Conservation (phyloP, 73 alveolate genomes). For the Tetrahymena thermophila region DNA sequence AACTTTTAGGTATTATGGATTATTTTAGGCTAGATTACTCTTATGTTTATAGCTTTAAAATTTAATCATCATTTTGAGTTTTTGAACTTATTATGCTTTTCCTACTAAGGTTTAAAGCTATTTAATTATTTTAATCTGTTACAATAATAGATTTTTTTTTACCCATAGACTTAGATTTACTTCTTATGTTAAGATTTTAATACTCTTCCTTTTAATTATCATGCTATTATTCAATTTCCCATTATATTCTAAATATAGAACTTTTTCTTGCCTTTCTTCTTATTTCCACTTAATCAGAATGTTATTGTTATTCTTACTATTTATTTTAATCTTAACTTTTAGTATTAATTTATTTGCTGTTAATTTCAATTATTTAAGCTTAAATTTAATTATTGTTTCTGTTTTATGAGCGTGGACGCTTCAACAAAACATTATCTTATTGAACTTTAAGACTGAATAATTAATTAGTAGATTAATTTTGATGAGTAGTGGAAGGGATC, state of each 20-base stretch:
- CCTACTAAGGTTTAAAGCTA: neutral
- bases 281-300: too few relatives aligned
- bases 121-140: neutral
- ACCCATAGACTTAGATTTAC: neutral
- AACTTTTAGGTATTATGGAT: neutral
- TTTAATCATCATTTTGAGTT: neutral
- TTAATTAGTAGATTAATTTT: too few relatives aligned
- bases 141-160: neutral
- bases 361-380: too few relatives aligned
- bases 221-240: neutral
- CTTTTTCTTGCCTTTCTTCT: neutral
- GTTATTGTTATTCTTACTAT: too few relatives aligned
- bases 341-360: neutral
- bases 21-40: neutral
- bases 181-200: neutral
- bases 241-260: neutral
- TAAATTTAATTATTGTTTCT: too few relatives aligned
- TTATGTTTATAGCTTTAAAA: too few relatives aligned
- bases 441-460: neutral
- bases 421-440: neutral
- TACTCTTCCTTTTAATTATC: neutral
- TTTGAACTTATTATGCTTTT: neutral
- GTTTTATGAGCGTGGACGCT: neutral
- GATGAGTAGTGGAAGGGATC: neutral
- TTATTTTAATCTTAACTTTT: neutral